These are phyloP conservation scores for Colletotrichum gloeosporioides DNA, from an alignment of 2,329 filamentous ascomycete species.

Conservation along the genomic window DNA sequence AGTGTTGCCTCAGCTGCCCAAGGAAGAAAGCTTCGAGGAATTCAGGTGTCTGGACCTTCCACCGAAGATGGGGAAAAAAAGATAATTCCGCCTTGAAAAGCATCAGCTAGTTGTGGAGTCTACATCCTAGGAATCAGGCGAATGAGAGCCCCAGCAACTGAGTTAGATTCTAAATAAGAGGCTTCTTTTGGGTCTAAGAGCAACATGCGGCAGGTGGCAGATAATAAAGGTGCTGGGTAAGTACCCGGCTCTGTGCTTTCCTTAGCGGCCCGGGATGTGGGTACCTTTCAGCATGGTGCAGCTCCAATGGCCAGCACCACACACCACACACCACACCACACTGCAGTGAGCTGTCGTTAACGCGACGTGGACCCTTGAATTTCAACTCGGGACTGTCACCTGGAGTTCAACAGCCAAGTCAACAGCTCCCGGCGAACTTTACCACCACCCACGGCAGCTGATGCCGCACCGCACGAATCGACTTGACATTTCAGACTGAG, in stretches of 20 bases:
- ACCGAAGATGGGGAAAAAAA: neutral
- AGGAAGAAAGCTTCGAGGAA: neutral
- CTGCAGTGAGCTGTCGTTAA: neutral
- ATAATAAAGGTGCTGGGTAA: neutral
- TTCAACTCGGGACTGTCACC: neutral
- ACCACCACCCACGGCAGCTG: neutral
- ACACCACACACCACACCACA: neutral
- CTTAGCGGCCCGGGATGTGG: slow-evolving; percentile 15
- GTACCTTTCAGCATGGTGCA: slow-evolving; percentile 1
- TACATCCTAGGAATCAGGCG: neutral
- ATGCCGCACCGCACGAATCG: neutral
- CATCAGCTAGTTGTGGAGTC: neutral
- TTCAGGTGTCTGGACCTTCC: neutral
- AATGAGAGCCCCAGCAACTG: neutral
- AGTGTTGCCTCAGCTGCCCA: neutral
- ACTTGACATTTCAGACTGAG: slow-evolving; percentile 16
- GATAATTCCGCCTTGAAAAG: neutral
- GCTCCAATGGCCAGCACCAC: neutral
- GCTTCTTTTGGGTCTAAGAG: neutral
- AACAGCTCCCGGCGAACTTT: neutral
- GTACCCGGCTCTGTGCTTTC: neutral
- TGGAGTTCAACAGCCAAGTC: neutral
- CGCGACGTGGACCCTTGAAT: slow-evolving; percentile 21
- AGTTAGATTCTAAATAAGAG: neutral
- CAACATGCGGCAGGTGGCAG: neutral